Base-by-base conservation (phyloP, 1,284 basidiomycete species). In the Ganoderma lingzhi region DNA sequence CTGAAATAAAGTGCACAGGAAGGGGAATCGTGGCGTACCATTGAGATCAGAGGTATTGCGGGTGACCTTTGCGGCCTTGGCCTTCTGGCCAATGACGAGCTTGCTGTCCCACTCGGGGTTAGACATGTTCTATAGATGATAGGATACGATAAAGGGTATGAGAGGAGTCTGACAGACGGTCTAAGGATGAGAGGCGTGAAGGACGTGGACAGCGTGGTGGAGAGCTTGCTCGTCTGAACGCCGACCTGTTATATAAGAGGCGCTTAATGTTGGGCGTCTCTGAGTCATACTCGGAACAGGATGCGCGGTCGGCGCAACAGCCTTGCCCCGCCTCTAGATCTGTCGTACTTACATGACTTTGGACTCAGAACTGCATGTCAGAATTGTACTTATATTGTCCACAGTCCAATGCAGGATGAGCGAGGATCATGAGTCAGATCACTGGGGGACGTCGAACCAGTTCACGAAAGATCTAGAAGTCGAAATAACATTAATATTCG, bases 61-160 rank as follows among this genome's bases (percentile, higher is more conserved):
- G 48, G 92, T 82, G 68, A 94, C 92, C 78, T 91, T 92, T 17
- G 92, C 85, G 6, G 86, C 86, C 72, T 89, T 87, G 72, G 87
- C 86, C 78, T 90, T 95, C 77, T 78, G 85, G 70, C 96, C 95
- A 75, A 97, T 95, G 74, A 96, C 91, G 66, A 84, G 82, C 79
- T 93, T 92, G 76, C 79, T 80, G 71, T 95, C 92, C 92, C 91
- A 93, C 53, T 94, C 90, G 69, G 65, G 3, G 78, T 85, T 86
- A 73, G 73, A 74, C 76, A 77, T 78, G 15, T 6, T 77, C 63
- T 72, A 59, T 72, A 71, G 39, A 6, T 60, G 59, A 48, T 66
- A 62, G 58, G 61, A 64, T 64, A 42, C 17, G 30, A 53, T 65
- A 56, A n/a, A 32, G 62, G 32, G 62, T 64, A 56, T 39, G 51